Conservation (phyloP, 805 yeast species). For the Candida parachauliodes region DNA sequence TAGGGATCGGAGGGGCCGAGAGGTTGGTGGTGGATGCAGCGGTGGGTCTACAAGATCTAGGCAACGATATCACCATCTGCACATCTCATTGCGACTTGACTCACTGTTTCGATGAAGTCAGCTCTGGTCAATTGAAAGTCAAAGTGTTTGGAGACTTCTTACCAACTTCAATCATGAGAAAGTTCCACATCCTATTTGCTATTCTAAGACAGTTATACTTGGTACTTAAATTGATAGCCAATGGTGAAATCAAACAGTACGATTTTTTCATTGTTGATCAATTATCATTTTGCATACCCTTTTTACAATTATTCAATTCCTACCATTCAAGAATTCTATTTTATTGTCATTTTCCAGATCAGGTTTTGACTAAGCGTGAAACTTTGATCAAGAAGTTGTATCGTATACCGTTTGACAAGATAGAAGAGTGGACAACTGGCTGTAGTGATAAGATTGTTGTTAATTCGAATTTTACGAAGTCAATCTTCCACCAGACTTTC, state of each 20-base stretch:
- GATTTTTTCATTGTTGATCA: conserved; percentile 88
- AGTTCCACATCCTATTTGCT: conserved; percentile 77
- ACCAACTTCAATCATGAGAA: conserved; percentile 67
- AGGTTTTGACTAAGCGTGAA: conserved; percentile 51
- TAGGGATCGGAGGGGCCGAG: conserved; percentile 98
- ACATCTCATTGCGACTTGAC: conserved; percentile 86
- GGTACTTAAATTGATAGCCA: conserved; percentile 41
- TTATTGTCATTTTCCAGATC: conserved; percentile 97
- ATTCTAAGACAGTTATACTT: conserved; percentile 77
- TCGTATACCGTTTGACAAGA: conserved; percentile 76
- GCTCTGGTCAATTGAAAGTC: conserved; percentile 54
- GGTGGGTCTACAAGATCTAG: conserved; percentile 67
- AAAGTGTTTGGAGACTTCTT: conserved; percentile 77
- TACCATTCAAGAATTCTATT: conserved; percentile 57
- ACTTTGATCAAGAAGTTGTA: conserved; percentile 54
- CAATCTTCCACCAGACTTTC: conserved; percentile 67
- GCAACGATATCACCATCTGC: conserved; percentile 62
- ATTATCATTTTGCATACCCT: conserved; percentile 77
- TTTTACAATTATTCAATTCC: conserved; percentile 47
- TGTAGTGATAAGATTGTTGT: conserved; percentile 79
- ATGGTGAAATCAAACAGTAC: conserved; percentile 45
- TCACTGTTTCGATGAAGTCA: conserved; percentile 91
- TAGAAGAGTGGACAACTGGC: conserved; percentile 78
- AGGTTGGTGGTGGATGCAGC: conserved; percentile 96
- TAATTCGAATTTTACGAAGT: conserved; percentile 78